Evolutionary conservation across 331 rosid genomes (phyloP), one percentile per base, ranked within the genome.

Genomic region (Phaseolus coccineus): DNA sequence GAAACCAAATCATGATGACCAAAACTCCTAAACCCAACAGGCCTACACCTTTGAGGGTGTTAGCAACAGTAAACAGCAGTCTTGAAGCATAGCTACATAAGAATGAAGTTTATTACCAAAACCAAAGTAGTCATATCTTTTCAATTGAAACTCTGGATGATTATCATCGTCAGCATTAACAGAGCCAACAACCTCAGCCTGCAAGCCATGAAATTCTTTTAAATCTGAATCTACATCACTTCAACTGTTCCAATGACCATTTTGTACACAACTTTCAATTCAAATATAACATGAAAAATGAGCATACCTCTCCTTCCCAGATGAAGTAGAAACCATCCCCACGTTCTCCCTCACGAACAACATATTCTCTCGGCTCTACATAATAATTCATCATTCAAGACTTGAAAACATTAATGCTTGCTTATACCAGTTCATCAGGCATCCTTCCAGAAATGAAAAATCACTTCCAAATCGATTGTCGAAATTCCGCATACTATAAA

Each of bases 251-350:
- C 37, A 15, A 61, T 27, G 19, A 59, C 33, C 44, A 3, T 16
- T 10, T 14, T 68, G 56, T 39, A 35, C 25, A 59, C 42, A 24
- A 52, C 27, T 44, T 31, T 58, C 73, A 82, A 61, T 69, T 59
- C 68, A 59, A 42, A 73, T 30, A 30, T 25, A 6, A 57, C 46
- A 81, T 15, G 42, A 77, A 65, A 62, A 73, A 44, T 14, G 53
- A 52, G 51, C 83, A 81, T 86, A 95, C 99, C 94, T 93, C 99
- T 84, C 99, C 98, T 51, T 95, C 96, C 94, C 88, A 93, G 51
- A 95, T 68, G 87, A 95, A 90, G 90, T 95, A 95, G 83, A 91
- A 87, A 28, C 96, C 97, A 69, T 87, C 95, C 3, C 89, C 97
- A 7, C 77, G 63, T 81, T 93, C 94, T 15, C 96, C 99, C 81